phyloP scores from a whole-genome alignment of 305 asterid genomes.

The Ajuga reptans region DNA sequence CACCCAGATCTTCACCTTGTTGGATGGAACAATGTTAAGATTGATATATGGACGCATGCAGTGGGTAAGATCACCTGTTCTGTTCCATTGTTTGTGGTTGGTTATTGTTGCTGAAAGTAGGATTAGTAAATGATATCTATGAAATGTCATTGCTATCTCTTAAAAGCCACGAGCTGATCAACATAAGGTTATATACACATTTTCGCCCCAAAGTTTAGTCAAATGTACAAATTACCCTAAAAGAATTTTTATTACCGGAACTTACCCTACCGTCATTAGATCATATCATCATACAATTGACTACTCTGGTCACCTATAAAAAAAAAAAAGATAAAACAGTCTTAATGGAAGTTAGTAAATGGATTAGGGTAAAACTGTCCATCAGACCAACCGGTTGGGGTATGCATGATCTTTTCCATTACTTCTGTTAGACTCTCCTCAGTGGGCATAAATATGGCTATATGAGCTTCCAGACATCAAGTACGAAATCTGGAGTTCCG shows the following conservation, averaged over 20 bases:
- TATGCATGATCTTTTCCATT: background rate
- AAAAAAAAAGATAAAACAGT: no score
- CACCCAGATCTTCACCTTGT: conserved; percentile 96
- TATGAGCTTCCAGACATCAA: background rate
- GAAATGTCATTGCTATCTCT: no score
- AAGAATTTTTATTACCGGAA: no score
- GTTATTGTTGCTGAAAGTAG: background rate
- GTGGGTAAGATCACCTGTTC: conserved; percentile 47
- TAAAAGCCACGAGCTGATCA: background rate
- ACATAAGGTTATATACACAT: background rate
- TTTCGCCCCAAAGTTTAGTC: no score
- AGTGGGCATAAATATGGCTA: background rate
- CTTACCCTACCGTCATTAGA: no score
- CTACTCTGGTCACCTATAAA: no score
- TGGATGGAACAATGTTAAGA: conserved; percentile 81
- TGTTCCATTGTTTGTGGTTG: background rate
- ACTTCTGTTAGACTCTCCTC: background rate
- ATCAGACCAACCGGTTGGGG: background rate
- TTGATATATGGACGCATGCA: conserved; percentile 84
- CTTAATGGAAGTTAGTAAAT: no score
- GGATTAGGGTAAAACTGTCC: background rate
- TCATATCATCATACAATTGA: no score
- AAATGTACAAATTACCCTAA: no score
- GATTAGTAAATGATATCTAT: background rate
- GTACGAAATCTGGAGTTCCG: no score